Conservation (phyloP, 306 rosid species). For the Pachyrhizus erosus region DNA sequence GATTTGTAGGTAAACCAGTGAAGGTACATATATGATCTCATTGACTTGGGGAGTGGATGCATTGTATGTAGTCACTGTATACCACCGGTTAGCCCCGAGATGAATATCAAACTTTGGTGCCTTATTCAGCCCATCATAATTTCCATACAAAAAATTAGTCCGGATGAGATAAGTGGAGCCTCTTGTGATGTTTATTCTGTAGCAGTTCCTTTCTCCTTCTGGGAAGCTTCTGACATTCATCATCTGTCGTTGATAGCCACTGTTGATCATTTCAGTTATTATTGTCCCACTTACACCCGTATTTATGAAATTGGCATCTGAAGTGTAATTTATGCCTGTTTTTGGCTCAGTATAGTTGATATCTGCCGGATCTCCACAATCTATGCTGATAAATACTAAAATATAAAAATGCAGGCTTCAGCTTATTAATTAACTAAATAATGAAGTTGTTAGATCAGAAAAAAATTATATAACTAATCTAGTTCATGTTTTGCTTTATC, state of each 20-base stretch:
- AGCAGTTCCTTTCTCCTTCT: conserved; percentile 55
- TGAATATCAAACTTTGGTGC: conserved; percentile 52
- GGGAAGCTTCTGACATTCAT: conserved; percentile 57
- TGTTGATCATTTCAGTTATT: not conserved
- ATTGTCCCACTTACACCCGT: conserved; percentile 41
- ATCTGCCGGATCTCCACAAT: conserved; percentile 46
- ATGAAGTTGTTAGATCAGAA: not conserved
- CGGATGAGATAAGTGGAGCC: conserved; percentile 47
- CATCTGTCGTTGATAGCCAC: not conserved
- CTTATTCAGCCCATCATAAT: conserved; percentile 45
- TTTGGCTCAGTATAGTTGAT: conserved; percentile 32
- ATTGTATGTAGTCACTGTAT: conserved; percentile 14
- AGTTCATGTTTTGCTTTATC: not conserved
- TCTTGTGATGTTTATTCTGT: conserved; percentile 45
- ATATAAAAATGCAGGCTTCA: not conserved
- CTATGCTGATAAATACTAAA: conserved; percentile 60
- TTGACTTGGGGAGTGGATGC: not conserved
- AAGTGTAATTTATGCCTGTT: conserved; percentile 44
- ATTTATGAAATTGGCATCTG: conserved; percentile 50
- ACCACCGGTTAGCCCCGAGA: conserved; percentile 54
- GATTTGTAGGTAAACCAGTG: conserved; percentile 35
- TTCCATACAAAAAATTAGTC: conserved; percentile 49
- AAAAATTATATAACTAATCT: not conserved
- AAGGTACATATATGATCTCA: conserved; percentile 51
- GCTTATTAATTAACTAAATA: not conserved